These are phyloP conservation scores for Penicillium canescens DNA, from an alignment of 495 filamentous ascomycete species.

Conservation along the genomic window DNA sequence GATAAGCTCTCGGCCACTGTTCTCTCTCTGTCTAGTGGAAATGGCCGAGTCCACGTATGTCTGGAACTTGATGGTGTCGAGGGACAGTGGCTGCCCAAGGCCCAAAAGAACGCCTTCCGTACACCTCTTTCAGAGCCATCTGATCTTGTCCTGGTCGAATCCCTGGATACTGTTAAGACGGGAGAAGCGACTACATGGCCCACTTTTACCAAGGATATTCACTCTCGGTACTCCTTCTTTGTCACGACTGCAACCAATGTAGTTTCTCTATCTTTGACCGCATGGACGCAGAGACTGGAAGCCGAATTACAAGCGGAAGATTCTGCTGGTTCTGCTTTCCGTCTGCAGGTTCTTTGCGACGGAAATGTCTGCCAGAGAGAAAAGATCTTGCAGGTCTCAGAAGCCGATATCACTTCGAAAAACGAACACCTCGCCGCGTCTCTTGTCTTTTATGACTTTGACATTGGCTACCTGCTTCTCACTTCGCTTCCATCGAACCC, in stretches of 20 bases:
- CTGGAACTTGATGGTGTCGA: conserved; percentile 78
- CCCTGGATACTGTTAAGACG: conserved; percentile 62
- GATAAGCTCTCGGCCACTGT: conserved; percentile 70
- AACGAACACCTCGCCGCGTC: conserved; percentile 55
- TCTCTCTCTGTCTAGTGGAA: conserved; percentile 72
- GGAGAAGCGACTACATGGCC: conserved; percentile 61
- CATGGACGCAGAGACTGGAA: conserved; percentile 77
- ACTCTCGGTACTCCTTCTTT: conserved; percentile 76
- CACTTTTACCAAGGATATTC: conserved; percentile 69
- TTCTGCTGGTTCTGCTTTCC: conserved; percentile 67
- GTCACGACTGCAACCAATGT: conserved; percentile 73
- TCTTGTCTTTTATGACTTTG: conserved; percentile 67
- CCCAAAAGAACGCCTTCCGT: conserved; percentile 42
- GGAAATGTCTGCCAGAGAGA: conserved; percentile 62
- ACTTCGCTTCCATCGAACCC: conserved; percentile 65
- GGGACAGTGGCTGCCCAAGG: conserved; percentile 80
- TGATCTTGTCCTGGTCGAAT: conserved; percentile 51
- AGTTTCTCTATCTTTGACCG: conserved; percentile 65
- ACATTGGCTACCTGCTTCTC: conserved; percentile 78
- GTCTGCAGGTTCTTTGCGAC: conserved; percentile 68
- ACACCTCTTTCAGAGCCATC: conserved; percentile 40
- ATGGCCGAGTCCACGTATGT: conserved; percentile 73
- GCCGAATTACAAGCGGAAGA: conserved; percentile 68
- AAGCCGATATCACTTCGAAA: conserved; percentile 30
- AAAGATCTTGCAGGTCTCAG: conserved; percentile 53